Percentiles rank a stretch among this genome's conserved stretches.
phyloP scores from a whole-genome alignment of 2,329 filamentous ascomycete genomes.

The Phialophora macrospora region DNA sequence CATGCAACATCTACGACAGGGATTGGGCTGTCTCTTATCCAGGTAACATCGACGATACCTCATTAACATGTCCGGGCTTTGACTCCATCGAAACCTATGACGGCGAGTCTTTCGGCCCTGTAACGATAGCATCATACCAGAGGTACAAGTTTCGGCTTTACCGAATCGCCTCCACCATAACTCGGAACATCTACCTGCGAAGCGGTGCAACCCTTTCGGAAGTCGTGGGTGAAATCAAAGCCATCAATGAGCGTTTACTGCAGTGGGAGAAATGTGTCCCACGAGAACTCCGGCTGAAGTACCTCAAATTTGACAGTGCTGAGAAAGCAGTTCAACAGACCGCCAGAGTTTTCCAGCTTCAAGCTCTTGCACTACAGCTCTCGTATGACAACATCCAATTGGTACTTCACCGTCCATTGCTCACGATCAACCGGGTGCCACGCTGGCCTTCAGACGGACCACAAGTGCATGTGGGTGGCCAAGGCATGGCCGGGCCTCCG shows the following conservation, averaged over 20 bases:
- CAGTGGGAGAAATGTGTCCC: conserved; percentile 32
- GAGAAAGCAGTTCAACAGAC: conserved; percentile 16
- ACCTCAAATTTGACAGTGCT: conserved; percentile 12
- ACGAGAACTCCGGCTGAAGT: conserved; percentile 26
- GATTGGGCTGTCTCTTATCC: conserved; percentile 27
- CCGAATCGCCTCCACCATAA: conserved; percentile 28
- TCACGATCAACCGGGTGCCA: conserved; percentile 40
- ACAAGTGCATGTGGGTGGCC: not conserved
- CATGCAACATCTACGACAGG: conserved; percentile 27
- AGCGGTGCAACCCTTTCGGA: conserved; percentile 20
- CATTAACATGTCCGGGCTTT: conserved; percentile 25
- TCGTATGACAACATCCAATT: conserved; percentile 53
- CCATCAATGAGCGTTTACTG: conserved; percentile 24
- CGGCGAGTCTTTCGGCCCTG: conserved; percentile 24
- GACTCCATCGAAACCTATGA: conserved; percentile 25
- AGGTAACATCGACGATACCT: conserved; percentile 30
- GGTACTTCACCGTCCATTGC: conserved; percentile 50
- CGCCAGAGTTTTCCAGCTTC: conserved; percentile 40
- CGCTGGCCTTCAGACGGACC: conserved; percentile 11
- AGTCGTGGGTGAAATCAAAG: conserved; percentile 25
- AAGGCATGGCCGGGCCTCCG: not conserved
- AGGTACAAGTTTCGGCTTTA: conserved; percentile 35
- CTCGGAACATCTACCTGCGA: conserved; percentile 28
- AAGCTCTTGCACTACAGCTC: conserved; percentile 49
- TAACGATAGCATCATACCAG: conserved; percentile 34